Conservation (phyloP, 1,139 yeast species). For the Debaryomycetaceae sp. region DNA sequence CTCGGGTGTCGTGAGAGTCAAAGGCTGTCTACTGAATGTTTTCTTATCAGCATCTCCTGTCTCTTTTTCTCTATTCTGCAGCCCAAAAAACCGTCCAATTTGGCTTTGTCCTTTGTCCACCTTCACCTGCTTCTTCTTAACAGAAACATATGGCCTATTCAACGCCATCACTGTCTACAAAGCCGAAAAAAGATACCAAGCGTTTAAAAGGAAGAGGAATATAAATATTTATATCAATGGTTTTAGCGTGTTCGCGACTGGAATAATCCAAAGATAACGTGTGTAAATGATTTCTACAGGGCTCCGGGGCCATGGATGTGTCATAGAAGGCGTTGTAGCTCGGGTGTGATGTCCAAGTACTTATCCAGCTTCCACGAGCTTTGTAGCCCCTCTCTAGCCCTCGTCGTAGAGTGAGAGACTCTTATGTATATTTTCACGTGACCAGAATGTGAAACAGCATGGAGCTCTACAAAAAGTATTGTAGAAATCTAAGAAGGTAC, state of each 20-base stretch:
- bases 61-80: not conserved
- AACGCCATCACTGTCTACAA: constrained; percentile 4
- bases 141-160: constrained; percentile 6
- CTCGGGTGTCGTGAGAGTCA: constrained; percentile 15
- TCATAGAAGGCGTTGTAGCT: too few relatives aligned
- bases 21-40: constrained; percentile 1
- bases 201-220: not conserved
- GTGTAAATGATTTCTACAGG: not conserved
- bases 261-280: not conserved
- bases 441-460: not conserved
- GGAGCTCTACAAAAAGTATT: not conserved
- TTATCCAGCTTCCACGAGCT: too few relatives aligned
- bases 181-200: not conserved
- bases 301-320: too few relatives aligned
- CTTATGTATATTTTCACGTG: not conserved
- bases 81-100: constrained; percentile 16
- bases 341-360: too few relatives aligned
- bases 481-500: not conserved
- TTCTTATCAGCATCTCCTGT: not conserved
- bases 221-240: not conserved
- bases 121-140: constrained; percentile 6
- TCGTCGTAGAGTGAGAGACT: not conserved
- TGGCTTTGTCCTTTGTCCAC: constrained; percentile 13
- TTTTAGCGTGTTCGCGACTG: constrained; percentile 1
- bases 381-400: not conserved